Evolutionary conservation across 805 yeast genomes (phyloP), one percentile per base, ranked within the genome.

Genomic region (Nakazawaea anatomiae): DNA sequence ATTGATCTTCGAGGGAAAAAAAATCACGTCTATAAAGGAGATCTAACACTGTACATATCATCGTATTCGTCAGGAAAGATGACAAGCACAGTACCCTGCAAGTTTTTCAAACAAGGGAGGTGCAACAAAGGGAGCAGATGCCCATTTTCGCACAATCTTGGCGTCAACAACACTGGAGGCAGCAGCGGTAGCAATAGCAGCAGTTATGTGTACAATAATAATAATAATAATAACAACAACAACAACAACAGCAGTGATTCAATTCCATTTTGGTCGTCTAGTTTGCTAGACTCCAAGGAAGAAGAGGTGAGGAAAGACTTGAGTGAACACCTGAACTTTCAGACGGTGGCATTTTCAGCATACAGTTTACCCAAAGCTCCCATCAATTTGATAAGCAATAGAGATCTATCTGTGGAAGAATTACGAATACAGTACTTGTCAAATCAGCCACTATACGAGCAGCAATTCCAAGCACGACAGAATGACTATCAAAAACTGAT

Each of bases 331-430:
- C 46, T 57, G 5, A 44, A 51, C 12, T 47, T 74, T 45, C 56
- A 55, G 27, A 75, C 73, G 7, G 60, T 63, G 11, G 59, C 74
- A 1, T 55, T 66, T 3, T 71, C 84, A 0, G 65, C 76, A 1
- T 78, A 74, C 60, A 79, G 85, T 29, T 58, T 77, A n/a, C 72
- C 69, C 1, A 59, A 82, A 1, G 78, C 79, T 0, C 69, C 70
- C 7, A 68, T 70, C 44, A 79, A 77, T 56, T 58, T 82, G 41
- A 76, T 81, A 7, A 56, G 65, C 2, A 78, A 74, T 1, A 65
- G 87, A 58, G 86, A 82, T 54, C 60, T 74, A 27, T 79, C 85
- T 0, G 67, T 65, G 27, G 86, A 80, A 53, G 86, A 82, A 56
- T 64, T 71, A 18, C 63, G 86, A 50, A 63, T 74, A 47, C 72